phyloP scores from a whole-genome alignment of 2,329 filamentous ascomycete genomes.

The Coleophoma cylindrospora region DNA sequence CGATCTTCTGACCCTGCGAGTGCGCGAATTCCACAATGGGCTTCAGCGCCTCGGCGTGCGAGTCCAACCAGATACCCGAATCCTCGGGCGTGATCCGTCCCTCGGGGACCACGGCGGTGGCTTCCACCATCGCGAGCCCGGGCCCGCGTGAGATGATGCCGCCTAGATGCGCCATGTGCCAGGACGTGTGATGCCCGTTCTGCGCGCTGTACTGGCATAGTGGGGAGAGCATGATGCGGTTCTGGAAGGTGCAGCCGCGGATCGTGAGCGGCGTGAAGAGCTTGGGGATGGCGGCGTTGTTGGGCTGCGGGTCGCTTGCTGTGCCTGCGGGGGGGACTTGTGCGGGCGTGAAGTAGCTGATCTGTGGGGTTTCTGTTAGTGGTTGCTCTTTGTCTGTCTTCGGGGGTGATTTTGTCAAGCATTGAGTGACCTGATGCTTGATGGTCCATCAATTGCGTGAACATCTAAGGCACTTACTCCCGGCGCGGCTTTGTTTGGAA shows the following conservation, averaged over 20 bases:
- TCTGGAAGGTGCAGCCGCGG: conserved; percentile 53
- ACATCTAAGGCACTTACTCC: conserved; percentile 11
- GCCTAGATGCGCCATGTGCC: conserved; percentile 78
- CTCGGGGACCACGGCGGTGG: conserved; percentile 68
- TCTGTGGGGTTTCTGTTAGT: conserved; percentile 4
- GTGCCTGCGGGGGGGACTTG: conserved; percentile 40
- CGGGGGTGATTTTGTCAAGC: not conserved
- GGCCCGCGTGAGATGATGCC: conserved; percentile 74
- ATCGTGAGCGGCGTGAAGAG: conserved; percentile 35
- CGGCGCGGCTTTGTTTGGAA: conserved; percentile 18
- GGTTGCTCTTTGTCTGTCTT: not conserved
- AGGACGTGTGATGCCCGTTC: conserved; percentile 71
- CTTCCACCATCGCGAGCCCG: conserved; percentile 71
- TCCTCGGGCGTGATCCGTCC: conserved; percentile 83
- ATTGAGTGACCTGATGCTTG: not conserved
- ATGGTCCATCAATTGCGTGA: conserved; percentile 1
- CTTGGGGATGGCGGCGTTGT: conserved; percentile 44
- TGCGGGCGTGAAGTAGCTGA: conserved; percentile 40
- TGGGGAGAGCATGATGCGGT: conserved; percentile 59
- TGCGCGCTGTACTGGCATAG: conserved; percentile 64
- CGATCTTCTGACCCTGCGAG: conserved; percentile 70
- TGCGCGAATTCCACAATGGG: conserved; percentile 75
- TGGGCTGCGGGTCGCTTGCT: conserved; percentile 36
- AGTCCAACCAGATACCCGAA: conserved; percentile 77
- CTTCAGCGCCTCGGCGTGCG: conserved; percentile 64